These are phyloP conservation scores for Cystobasidiopsis lactophilus DNA, from an alignment of 768 basidiomycete species.

Conservation along the genomic window DNA sequence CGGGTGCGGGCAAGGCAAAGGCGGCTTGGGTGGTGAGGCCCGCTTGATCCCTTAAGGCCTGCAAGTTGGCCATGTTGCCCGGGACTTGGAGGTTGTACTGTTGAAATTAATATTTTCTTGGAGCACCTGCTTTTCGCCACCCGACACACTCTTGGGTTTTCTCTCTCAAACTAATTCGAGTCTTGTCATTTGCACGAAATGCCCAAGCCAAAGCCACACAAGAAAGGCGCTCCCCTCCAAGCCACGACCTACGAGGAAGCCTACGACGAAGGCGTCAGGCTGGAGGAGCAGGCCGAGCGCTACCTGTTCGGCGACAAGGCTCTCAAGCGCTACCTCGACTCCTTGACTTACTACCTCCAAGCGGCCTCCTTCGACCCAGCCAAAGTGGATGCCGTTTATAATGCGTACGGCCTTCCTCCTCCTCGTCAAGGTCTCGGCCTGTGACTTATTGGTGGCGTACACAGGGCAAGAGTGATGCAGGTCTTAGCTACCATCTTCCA, in stretches of 20 bases:
- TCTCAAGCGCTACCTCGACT: neutral
- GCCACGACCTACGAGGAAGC: neutral
- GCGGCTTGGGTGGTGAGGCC: slow-evolving; percentile 23
- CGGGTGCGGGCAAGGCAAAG: slow-evolving; percentile 28
- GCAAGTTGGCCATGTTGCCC: neutral
- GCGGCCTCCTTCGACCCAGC: neutral
- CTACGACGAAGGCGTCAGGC: neutral
- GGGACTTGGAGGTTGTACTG: neutral
- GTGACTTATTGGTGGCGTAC: too few relatives aligned
- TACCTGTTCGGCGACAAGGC: neutral
- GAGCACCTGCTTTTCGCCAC: too few relatives aligned
- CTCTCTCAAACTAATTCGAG: neutral
- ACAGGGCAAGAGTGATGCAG: neutral
- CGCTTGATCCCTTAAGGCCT: neutral
- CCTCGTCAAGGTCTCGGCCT: too few relatives aligned
- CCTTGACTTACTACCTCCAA: neutral
- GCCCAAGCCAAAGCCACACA: too few relatives aligned
- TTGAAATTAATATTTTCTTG: neutral
- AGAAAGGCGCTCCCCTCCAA: too few relatives aligned
- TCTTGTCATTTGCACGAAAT: neutral
- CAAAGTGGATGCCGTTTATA: neutral
- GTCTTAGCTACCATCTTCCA: neutral
- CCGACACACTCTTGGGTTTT: too few relatives aligned
- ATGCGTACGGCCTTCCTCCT: neutral
- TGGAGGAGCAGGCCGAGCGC: neutral